These are phyloP conservation scores for Glaciozyma antarctica DNA, from an alignment of 768 basidiomycete species.

Conservation along the genomic window DNA sequence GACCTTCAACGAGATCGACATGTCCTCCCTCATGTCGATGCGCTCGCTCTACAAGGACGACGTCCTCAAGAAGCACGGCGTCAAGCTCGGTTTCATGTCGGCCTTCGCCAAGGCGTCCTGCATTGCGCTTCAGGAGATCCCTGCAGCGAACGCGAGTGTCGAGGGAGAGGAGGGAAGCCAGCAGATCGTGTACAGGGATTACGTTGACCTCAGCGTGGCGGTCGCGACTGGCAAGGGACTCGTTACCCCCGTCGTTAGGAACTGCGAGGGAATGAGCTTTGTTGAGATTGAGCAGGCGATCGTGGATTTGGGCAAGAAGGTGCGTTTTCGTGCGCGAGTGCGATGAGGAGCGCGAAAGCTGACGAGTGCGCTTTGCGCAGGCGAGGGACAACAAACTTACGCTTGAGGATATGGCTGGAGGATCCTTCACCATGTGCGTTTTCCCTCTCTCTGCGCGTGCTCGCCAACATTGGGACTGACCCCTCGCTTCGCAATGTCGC, in stretches of 20 bases:
- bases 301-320: slow-evolving; percentile 75
- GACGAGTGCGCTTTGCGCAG: slow-evolving; percentile 34
- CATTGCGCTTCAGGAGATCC: slow-evolving; percentile 81
- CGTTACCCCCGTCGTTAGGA: slow-evolving; percentile 90
- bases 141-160: slow-evolving; percentile 85
- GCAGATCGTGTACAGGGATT: slow-evolving; percentile 84
- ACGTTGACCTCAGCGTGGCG: slow-evolving; percentile 86
- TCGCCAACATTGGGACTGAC: background rate
- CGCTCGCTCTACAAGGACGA: slow-evolving; percentile 88
- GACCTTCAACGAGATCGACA: slow-evolving; percentile 99
- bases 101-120: slow-evolving; percentile 82
- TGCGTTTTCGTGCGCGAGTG: slow-evolving; percentile 20
- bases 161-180: slow-evolving; percentile 56
- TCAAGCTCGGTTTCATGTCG: slow-evolving; percentile 98
- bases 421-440: slow-evolving; percentile 92
- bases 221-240: slow-evolving; percentile 96
- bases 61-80: slow-evolving; percentile 78
- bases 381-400: slow-evolving; percentile 85
- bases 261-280: slow-evolving; percentile 75
- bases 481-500: background rate
- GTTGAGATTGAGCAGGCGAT: slow-evolving; percentile 91
- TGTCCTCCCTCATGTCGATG: slow-evolving; percentile 90
- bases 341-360: background rate
- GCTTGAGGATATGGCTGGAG: slow-evolving; percentile 97
- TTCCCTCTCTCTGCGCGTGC: background rate